Conservation (phyloP, 805 yeast species). For the Candida loeiensis region DNA sequence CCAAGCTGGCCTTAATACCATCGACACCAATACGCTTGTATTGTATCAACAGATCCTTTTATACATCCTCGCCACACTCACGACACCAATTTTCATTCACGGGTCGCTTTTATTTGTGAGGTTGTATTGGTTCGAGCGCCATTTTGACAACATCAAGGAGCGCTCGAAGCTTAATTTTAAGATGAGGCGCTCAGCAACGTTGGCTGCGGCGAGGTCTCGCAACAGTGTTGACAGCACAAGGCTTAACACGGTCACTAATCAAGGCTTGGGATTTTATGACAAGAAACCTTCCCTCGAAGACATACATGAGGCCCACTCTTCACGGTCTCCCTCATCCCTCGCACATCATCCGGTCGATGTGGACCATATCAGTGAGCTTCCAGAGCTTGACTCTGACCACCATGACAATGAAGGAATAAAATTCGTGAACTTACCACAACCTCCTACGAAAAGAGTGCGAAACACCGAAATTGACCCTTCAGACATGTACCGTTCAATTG, state of each 20-base stretch:
- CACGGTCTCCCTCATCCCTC: conserved; percentile 12
- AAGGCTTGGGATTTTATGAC: conserved; percentile 26
- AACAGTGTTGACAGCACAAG: conserved; percentile 27
- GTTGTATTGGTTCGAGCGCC: conserved; percentile 83
- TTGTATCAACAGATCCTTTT: conserved; percentile 79
- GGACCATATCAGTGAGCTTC: conserved; percentile 41
- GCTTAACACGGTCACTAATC: conserved; percentile 25
- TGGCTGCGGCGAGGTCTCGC: conserved; percentile 53
- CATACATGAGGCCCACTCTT: conserved; percentile 13
- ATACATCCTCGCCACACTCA: conserved; percentile 56
- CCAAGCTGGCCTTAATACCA: conserved; percentile 88
- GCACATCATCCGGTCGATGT: conserved; percentile 13
- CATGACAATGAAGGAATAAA: conserved; percentile 39
- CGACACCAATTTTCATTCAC: conserved; percentile 89
- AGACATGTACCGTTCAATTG: conserved; percentile 80
- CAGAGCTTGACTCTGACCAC: conserved; percentile 27
- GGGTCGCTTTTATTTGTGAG: conserved; percentile 72
- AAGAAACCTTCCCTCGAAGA: conserved; percentile 4
- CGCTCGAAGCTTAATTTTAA: conserved; percentile 74
- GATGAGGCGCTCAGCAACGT: conserved; percentile 77
- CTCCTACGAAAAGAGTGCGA: conserved; percentile 36
- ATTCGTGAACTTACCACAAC: conserved; percentile 60
- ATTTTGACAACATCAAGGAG: conserved; percentile 76
- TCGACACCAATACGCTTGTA: conserved; percentile 58
- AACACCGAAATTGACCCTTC: conserved; percentile 58